Evolutionary conservation across 1,284 basidiomycete species (phyloP).

Genomic region (Naganishia sp.): DNA sequence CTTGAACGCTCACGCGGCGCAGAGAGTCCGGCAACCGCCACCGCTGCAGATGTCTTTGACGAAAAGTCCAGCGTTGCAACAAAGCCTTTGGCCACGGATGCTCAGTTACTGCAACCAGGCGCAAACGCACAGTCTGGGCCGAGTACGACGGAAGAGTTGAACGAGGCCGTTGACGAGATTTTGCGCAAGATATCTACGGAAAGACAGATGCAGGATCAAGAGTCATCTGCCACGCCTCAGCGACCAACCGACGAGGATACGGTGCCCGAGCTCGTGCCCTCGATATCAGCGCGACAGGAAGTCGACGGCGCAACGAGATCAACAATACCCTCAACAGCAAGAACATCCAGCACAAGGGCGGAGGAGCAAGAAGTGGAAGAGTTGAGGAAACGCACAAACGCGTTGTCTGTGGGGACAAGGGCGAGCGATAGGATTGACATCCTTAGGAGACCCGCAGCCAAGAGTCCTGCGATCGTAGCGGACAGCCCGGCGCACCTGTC

Average conservation of each 20-base stretch:
- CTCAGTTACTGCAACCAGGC: no score
- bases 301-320: neutral
- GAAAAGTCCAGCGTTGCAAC: constrained; percentile 1
- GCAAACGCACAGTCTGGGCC: neutral
- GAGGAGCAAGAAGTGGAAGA: constrained; percentile 28
- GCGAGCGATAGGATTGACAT: no score
- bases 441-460: no score
- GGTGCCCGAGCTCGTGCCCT: neutral
- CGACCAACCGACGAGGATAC: neutral
- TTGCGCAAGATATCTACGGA: constrained; percentile 25
- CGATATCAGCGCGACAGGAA: neutral
- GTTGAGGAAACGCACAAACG: constrained; percentile 15
- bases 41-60: constrained; percentile 4
- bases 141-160: constrained; percentile 24
- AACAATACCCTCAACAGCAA: neutral
- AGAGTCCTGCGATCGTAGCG: no score
- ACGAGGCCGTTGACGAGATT: constrained; percentile 24
- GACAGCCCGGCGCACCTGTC: no score
- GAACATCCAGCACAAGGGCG: neutral
- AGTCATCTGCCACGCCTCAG: neutral
- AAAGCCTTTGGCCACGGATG: neutral
- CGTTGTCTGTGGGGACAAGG: neutral
- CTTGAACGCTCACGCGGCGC: constrained; percentile 2
- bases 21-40: neutral
- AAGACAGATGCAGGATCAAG: constrained; percentile 13